Evolutionary conservation across 495 filamentous ascomycete species (phyloP).

Genomic region (Halenospora varia): DNA sequence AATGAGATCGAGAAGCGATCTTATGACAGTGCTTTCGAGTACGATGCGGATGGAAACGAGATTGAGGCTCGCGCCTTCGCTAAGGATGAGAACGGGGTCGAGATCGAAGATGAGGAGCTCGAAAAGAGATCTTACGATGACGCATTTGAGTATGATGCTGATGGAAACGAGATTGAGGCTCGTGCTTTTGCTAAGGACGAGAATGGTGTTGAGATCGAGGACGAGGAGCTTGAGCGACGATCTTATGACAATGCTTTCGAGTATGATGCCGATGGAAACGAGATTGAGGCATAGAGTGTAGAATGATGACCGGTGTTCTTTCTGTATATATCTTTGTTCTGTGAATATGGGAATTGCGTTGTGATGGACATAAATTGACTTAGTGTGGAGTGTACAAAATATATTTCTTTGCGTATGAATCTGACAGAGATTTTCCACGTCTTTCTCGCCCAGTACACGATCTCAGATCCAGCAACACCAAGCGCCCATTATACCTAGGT

Average conservation of each 20-base stretch:
- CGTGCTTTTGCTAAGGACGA: neutral
- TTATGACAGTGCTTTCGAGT: conserved; percentile 7
- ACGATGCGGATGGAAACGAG: conserved; percentile 11
- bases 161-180: conserved; percentile 11
- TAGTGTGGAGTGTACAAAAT: no score
- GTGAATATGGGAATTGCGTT: no score
- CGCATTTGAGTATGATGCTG: conserved; percentile 7
- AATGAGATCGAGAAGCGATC: conserved; percentile 7
- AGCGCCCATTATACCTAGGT: no score
- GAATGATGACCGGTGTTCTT: neutral
- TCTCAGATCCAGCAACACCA: no score
- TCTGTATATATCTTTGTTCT: neutral
- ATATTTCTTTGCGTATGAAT: no score
- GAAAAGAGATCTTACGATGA: neutral
- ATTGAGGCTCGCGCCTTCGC: conserved; percentile 1
- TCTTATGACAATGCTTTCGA: conserved; percentile 5
- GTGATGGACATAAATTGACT: neutral
- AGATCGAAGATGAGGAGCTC: neutral
- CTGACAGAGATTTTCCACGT: no score
- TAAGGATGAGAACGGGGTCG: neutral
- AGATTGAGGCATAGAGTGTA: conserved; percentile 3
- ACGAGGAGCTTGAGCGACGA: neutral
- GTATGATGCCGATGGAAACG: conserved; percentile 13
- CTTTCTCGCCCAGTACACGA: no score
- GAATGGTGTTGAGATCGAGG: neutral